Conservation (phyloP, 1,139 yeast genomes). For the Magnusiomyces tetraspermus region DNA sequence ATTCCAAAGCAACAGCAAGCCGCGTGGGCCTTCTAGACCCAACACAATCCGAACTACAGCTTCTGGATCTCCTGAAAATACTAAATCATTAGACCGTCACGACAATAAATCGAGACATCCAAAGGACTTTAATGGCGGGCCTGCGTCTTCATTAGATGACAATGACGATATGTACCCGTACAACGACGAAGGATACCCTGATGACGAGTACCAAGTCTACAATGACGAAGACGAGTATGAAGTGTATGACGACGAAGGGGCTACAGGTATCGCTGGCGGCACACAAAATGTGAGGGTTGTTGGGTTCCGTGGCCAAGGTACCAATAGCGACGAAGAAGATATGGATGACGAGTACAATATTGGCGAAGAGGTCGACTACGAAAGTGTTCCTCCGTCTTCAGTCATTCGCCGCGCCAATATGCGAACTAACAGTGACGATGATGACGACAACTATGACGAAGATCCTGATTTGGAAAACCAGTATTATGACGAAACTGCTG, state of each 20-base stretch:
- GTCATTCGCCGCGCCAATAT: neutral
- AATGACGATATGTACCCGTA: constrained; percentile 27
- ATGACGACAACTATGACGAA: neutral
- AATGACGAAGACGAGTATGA: constrained; percentile 1
- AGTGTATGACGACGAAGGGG: neutral
- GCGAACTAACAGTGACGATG: neutral
- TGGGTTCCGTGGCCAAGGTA: neutral
- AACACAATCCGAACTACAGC: neutral
- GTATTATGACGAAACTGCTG: neutral
- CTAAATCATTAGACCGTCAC: neutral
- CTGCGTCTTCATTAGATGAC: neutral
- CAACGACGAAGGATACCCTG: constrained; percentile 9
- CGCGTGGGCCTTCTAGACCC: too few relatives aligned
- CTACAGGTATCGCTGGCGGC: neutral
- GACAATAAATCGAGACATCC: neutral
- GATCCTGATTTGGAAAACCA: neutral
- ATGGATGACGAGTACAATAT: neutral
- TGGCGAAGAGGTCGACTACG: neutral
- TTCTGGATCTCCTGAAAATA: neutral
- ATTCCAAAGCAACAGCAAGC: too few relatives aligned
- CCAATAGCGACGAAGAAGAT: neutral
- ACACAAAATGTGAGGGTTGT: neutral
- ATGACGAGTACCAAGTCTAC: constrained; percentile 7
- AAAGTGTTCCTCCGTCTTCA: neutral
- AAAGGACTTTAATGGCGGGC: neutral